A percentile compares a stretch with the other conserved stretches of the same genome.
Conservation (phyloP, 306 rosid species). For the Elaeagnus macrophylla region DNA sequence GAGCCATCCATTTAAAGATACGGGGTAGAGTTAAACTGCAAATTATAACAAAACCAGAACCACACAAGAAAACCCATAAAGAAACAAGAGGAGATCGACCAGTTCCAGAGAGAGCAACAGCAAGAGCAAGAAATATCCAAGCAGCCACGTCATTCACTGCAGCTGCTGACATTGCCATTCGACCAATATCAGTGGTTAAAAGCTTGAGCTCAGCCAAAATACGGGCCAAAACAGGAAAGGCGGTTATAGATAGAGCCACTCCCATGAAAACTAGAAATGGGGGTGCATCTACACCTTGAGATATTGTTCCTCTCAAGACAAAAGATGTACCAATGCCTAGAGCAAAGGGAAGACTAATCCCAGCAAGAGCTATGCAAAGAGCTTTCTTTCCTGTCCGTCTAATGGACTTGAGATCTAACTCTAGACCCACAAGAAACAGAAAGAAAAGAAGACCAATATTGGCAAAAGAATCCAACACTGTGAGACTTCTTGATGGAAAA, state of each 20-base stretch:
- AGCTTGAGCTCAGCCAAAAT: conserved; percentile 84
- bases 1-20: conserved; percentile 53
- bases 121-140: conserved; percentile 88
- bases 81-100: conserved; percentile 49
- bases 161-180: conserved; percentile 88
- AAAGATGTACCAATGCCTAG: conserved; percentile 74
- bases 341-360: conserved; percentile 67
- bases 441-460: conserved; percentile 81
- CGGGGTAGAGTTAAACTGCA: conserved; percentile 38
- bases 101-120: conserved; percentile 61
- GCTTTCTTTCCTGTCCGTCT: conserved; percentile 56
- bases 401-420: conserved; percentile 56
- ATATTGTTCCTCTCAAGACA: conserved; percentile 47
- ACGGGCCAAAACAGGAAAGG: conserved; percentile 91
- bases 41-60: conserved; percentile 44
- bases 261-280: conserved; percentile 84
- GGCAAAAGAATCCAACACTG: conserved; percentile 81
- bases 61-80: conserved; percentile 67
- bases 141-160: conserved; percentile 89
- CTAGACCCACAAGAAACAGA: conserved; percentile 68
- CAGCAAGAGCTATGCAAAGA: conserved; percentile 63
- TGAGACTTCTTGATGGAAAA: conserved; percentile 68
- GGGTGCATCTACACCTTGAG: conserved; percentile 43
- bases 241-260: conserved; percentile 81
- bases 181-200: conserved; percentile 66